phyloP scores from a whole-genome alignment of 441 rosid species.

The California macrophylla region DNA sequence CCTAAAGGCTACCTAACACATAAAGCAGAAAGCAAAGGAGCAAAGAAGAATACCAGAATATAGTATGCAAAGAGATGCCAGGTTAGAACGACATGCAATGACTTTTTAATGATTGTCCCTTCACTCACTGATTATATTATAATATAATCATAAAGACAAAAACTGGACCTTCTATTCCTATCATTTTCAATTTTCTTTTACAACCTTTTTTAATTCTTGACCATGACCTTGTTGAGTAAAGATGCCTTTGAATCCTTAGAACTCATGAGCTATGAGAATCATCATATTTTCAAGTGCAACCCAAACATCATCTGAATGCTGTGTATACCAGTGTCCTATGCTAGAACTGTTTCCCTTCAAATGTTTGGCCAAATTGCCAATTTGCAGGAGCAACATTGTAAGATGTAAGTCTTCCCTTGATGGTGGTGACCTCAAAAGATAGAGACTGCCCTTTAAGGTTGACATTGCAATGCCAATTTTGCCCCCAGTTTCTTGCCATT shows the following conservation, averaged over 20 bases:
- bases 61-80: background rate
- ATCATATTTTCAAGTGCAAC: background rate
- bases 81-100: background rate
- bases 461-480: slow-evolving; percentile 66
- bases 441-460: slow-evolving; percentile 67
- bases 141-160: slow-evolving; percentile 16
- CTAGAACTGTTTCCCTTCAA: slow-evolving; percentile 68
- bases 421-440: slow-evolving; percentile 69
- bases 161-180: slow-evolving; percentile 16
- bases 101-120: slow-evolving; percentile 9
- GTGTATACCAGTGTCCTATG: background rate
- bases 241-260: background rate
- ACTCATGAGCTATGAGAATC: background rate
- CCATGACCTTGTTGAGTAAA: slow-evolving; percentile 6
- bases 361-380: slow-evolving; percentile 75
- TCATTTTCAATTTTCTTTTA: slow-evolving; percentile 7
- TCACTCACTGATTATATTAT: slow-evolving; percentile 1
- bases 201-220: slow-evolving; percentile 18
- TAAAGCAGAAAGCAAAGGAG: background rate
- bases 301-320: background rate
- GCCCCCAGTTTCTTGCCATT: slow-evolving; percentile 92
- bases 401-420: slow-evolving; percentile 48
- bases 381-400: slow-evolving; percentile 66
- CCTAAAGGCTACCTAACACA: background rate
- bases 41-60: background rate